Base-by-base conservation (phyloP, 1,284 basidiomycete genomes). In the Xerocomus amazonicus region DNA sequence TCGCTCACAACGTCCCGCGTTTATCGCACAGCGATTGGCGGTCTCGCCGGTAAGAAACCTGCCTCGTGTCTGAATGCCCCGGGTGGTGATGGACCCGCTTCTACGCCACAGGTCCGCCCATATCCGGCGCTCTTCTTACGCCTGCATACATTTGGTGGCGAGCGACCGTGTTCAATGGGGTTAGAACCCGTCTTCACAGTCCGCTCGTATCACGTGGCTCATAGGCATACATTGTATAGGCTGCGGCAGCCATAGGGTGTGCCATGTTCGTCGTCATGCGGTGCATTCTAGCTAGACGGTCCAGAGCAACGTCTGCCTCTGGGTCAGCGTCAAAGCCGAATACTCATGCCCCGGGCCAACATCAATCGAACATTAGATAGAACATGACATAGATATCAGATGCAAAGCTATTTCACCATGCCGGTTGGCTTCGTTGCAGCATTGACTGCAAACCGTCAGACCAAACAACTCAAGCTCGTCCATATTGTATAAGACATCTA, bases 111-210 rank as follows among this genome's bases (percentile, higher is more conserved):
- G 67, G 64, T 26, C 61, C 66, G 0, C 67, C 64, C 1, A 56
- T 68, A 53, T 60, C 66, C 10, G 66, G 64, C 4, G 61, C 63
- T 10, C 47, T 66, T 10, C 61, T 66, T 32, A 59, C 59, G 2
- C 42, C 62, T 2, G 34, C 56, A 0, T 66, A 67, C 19, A 9
- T 61, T 43, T 66, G 67, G 66, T 66, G 67, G 67, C 56, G 60
- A 34, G 54, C 57, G 0, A 54, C 65, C 8, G 43, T 70, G 9
- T 70, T 66, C 47, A 65, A 63, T 27, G 66, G 65, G 42, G 62
- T 69, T 38, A 9, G 42, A 23, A 23, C 19, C 4, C 19, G 19
- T 23, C 19, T 47, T n/a, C 14, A 9, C 14, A 12, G n/a, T n/a
- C 37, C 12, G n/a, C 16, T 16, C 29, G 2, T 38, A 13, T 23